phyloP scores from a whole-genome alignment of 176 grass and related monocot genomes.

The Lolium perenne region DNA sequence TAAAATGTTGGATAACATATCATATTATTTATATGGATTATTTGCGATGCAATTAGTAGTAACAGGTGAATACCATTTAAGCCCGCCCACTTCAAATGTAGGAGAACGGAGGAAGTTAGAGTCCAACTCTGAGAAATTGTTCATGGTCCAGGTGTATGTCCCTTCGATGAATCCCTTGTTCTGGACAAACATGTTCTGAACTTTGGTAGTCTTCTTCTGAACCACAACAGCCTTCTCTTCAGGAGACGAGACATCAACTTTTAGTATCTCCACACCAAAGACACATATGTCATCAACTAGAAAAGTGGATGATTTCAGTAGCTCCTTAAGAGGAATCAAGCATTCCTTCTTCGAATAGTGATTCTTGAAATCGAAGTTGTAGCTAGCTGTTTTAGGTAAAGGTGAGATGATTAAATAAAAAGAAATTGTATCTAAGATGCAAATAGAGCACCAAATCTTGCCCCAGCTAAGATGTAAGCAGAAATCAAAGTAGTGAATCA shows the following conservation, averaged over 20 bases:
- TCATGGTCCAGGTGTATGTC: conserved; percentile 38
- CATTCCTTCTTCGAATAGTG: neutral
- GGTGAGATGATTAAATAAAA: neutral
- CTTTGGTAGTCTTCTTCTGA: conserved; percentile 3
- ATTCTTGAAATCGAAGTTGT: conserved; percentile 14
- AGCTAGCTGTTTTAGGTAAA: conserved; percentile 5
- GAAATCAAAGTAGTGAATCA: neutral
- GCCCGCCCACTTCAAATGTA: conserved; percentile 13
- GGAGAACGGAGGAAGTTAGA: neutral
- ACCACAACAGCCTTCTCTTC: conserved; percentile 13
- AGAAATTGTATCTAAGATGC: neutral
- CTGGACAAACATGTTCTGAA: conserved; percentile 37
- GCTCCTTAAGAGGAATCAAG: conserved; percentile 33
- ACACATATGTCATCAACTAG: conserved; percentile 47
- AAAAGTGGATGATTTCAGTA: conserved; percentile 33
- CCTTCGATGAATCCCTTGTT: conserved; percentile 44
- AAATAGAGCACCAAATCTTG: neutral
- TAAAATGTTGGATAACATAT: neutral
- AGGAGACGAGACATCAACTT: neutral
- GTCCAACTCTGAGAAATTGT: neutral
- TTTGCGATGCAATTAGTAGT: neutral
- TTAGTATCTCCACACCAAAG: conserved; percentile 40
- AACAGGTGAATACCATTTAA: conserved; percentile 28
- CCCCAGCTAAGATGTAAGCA: neutral
- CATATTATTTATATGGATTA: neutral